Percentiles rank a stretch among this genome's conserved stretches.
These are phyloP conservation scores for Metarhizium anisopliae DNA, from an alignment of 2,329 filamentous ascomycete genomes.

Conservation along the genomic window DNA sequence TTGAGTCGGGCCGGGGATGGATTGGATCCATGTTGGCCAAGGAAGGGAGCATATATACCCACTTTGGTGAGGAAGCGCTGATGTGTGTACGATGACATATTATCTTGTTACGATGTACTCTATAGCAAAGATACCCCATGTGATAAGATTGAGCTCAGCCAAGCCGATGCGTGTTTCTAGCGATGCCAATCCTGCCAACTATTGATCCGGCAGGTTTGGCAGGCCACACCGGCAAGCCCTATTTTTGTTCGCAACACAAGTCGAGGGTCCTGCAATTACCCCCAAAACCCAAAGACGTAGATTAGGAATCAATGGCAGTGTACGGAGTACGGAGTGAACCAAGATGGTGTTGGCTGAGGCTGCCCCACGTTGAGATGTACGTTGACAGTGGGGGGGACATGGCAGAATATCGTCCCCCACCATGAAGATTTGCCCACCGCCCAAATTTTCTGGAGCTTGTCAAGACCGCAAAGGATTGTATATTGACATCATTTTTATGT, in stretches of 20 bases:
- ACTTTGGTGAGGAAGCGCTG: conserved; percentile 74
- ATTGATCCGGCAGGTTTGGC: no score
- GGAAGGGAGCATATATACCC: conserved; percentile 60
- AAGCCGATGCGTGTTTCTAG: not conserved
- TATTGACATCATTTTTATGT: conserved; percentile 1
- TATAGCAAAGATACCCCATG: not conserved
- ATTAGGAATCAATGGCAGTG: no score
- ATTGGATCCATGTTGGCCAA: conserved; percentile 63
- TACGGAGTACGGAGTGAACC: no score
- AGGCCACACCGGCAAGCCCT: no score
- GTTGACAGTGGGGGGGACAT: not conserved
- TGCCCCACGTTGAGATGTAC: no score
- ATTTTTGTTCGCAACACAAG: no score
- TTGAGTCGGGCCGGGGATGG: conserved; percentile 77
- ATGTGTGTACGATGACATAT: conserved; percentile 56
- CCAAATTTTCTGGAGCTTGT: conserved; percentile 11
- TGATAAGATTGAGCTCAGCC: not conserved
- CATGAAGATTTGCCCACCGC: conserved; percentile 17
- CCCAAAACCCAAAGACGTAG: no score
- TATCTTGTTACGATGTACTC: not conserved
- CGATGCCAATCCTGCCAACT: not conserved
- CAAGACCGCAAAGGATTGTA: not conserved
- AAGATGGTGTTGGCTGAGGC: no score
- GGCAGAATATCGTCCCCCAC: conserved; percentile 27
- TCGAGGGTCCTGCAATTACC: no score